phyloP scores from a whole-genome alignment of 371 early-diverging fungal species.

The Apophysomyces ossiformis region DNA sequence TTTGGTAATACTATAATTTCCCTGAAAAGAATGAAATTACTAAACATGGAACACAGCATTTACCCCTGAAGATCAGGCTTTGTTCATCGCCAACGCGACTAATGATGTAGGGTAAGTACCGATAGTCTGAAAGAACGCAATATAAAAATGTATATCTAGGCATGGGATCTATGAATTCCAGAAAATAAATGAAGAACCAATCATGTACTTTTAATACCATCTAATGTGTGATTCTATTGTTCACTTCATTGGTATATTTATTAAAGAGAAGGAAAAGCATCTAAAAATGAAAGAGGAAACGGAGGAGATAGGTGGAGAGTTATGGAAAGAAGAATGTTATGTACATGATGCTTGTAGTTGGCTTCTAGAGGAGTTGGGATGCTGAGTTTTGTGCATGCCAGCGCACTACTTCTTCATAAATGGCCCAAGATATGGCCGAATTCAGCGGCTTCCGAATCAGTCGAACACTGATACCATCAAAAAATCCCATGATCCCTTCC shows the following conservation, averaged over 20 bases:
- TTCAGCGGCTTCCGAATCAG: constrained; percentile 85
- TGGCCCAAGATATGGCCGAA: constrained; percentile 92
- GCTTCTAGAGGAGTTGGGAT: neutral
- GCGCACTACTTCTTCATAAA: constrained; percentile 85
- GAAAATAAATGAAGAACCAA: neutral
- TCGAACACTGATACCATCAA: constrained; percentile 86
- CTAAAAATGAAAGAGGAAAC: neutral
- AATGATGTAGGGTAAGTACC: constrained; percentile 26
- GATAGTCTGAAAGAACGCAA: neutral
- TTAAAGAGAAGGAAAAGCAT: no score
- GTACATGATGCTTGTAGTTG: neutral
- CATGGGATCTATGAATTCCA: constrained; percentile 1
- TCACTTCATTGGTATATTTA: no score
- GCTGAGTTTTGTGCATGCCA: constrained; percentile 1
- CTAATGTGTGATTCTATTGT: no score
- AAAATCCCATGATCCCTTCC: constrained; percentile 79
- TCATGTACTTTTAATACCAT: neutral
- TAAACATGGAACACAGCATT: constrained; percentile 23
- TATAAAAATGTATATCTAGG: neutral
- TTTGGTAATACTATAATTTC: constrained; percentile 31
- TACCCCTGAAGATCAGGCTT: constrained; percentile 57
- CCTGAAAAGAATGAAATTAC: neutral
- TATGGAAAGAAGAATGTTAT: neutral
- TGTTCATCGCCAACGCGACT: constrained; percentile 65
- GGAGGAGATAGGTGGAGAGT: neutral